Base-by-base conservation (phyloP, 805 yeast species). In the Limtongozyma cylindracea region DNA sequence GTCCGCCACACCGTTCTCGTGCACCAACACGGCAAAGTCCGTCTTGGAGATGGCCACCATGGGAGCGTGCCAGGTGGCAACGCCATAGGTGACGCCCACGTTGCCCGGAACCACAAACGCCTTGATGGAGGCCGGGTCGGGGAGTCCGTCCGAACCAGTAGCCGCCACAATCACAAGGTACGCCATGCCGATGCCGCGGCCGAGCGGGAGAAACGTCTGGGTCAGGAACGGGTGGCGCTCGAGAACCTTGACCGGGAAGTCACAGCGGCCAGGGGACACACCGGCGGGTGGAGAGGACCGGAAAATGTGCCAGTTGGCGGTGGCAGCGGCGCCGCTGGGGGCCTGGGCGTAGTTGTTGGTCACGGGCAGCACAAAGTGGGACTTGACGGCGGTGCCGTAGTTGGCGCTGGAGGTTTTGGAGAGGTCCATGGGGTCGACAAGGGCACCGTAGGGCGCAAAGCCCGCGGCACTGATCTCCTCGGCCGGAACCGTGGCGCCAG, bases 11-110 rank as follows among this genome's bases (percentile, higher is more conserved):
- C 77, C 84, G 30, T 74, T 76, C 34, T 82, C 95, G 37, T 72
- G 72, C 16, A 77, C 69, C 23, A 80, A 47, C n/a, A 84, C 95
- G 3, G 77, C 82, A 45, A 82, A 84, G 36, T 84, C 93, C 9
- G 69, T 45, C 13, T 59, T 63, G 16, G 67, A 70, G 7, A 78
- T 41, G 2, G 77, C 84, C 12, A 84, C 70, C 96, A 82, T 82
- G 3, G 96, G 95, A 0, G 95, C 92, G 39, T 82, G 96, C 96
- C 96, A 82, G 4, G 70, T 61, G 1, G 72, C 77, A 8, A 58
- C 61, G 0, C 80, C 91, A 39, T 80, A 80, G 0, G 94, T 82
- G 4, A 82, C 78, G 0, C 92, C 74, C 37, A 80, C 93, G 38
- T 74, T 69, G 0, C 92, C 93, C 24, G 47, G 56, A 30, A 82